Evolutionary conservation across 2,329 filamentous ascomycete species (phyloP).

Genomic region (Cladosporium sp.): DNA sequence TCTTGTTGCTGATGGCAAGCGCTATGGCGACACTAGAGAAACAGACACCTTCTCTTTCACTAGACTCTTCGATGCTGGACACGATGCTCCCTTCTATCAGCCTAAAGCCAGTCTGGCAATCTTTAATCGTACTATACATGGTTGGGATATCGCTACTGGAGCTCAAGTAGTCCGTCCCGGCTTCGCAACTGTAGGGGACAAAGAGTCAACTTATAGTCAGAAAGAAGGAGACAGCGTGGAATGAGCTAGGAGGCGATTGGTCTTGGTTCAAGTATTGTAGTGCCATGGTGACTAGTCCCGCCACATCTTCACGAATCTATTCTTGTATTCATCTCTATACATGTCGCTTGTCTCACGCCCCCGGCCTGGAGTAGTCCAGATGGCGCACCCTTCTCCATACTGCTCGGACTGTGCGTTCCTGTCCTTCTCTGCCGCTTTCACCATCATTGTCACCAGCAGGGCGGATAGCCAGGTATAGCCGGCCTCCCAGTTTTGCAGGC

Average conservation of each 20-base stretch:
- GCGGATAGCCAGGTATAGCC: conserved; percentile 71
- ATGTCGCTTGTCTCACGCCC: conserved; percentile 37
- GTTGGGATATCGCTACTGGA: conserved; percentile 54
- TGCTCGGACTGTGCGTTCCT: conserved; percentile 70
- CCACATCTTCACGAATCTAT: background rate
- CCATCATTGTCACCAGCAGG: conserved; percentile 62
- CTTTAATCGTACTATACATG: conserved; percentile 50
- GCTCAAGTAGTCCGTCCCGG: conserved; percentile 20
- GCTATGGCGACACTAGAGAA: conserved; percentile 56
- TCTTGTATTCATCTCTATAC: background rate
- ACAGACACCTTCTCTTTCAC: conserved; percentile 52
- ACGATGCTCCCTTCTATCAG: conserved; percentile 57
- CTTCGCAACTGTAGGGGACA: background rate
- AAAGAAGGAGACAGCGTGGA: background rate
- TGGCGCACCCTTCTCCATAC: conserved; percentile 69
- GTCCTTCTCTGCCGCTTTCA: conserved; percentile 65
- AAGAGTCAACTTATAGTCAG: background rate
- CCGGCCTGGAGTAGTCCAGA: conserved; percentile 67
- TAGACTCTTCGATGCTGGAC: conserved; percentile 52
- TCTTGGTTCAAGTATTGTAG: background rate
- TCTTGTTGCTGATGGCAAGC: conserved; percentile 50
- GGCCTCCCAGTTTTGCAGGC: conserved; percentile 63
- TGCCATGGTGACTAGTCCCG: background rate
- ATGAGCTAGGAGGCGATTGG: background rate
- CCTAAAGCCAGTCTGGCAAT: conserved; percentile 48